Base-by-base conservation (phyloP, 257 asterid species). In the Scutellaria minor region DNA sequence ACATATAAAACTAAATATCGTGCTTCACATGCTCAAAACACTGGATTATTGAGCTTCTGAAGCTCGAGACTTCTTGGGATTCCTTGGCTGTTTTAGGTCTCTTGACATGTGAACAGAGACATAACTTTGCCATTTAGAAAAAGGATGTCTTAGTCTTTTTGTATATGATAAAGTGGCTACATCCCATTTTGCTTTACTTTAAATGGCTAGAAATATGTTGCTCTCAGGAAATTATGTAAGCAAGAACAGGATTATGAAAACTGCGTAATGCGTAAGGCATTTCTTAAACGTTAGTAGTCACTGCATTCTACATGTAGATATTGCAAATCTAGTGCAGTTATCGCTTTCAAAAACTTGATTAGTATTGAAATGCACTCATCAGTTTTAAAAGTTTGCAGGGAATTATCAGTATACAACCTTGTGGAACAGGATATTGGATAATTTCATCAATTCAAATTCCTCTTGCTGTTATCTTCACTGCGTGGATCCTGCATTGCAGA, bases 361-460 rank as follows among this genome's bases (percentile, higher is more conserved):
- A 54, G 13, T 54, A 5, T 59, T 4, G 3, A 13, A 13, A 41
- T 44, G 35, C 13, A n/a, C 56, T 22, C 9, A 53, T 13, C 20
- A 9, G 12, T 5, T 18, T 39, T n/a, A 5, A 55, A 40, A 18
- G 22, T 18, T 3, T 81, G 82, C 51, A 94, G 99, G 97, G 97
- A 0, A 74, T 88, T 13, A 69, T 89, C 70, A 70, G 69, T 5
- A 81, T 91, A 74, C 82, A 87, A 82, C 66, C 85, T 44, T 94
- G 99, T 78, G 97, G 99, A 76, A 80, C 81, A 0, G 95, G 59
- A 69, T 94, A 94, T 74, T 94, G 99, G 99, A 74, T 87, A 39
- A 80, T 94, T 66, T 88, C 97, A 56, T 72, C 87, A 31, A 11
- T 77, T 70, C 99, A 91, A 79, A 79, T 94, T 42, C 97, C 96